Evolutionary conservation across 345 rosid genomes (phyloP).

Genomic region (Noccaea caerulescens): DNA sequence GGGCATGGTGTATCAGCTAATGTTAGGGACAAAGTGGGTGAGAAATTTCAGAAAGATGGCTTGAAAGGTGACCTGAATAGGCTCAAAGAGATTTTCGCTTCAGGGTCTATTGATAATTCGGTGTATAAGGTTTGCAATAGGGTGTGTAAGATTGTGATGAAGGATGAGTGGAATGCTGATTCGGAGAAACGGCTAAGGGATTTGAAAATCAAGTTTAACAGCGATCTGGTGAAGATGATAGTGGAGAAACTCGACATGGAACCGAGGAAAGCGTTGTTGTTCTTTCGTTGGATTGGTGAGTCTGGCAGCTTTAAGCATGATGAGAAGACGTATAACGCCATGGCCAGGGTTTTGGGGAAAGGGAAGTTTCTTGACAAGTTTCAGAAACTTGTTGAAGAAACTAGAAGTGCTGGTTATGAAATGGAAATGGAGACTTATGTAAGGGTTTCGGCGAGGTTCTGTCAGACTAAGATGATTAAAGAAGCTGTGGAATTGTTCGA

Average conservation of each 20-base stretch:
- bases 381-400: conserved; percentile 68
- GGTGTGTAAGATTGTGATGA: conserved; percentile 73
- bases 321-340: conserved; percentile 65
- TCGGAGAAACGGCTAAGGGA: conserved; percentile 57
- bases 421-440: conserved; percentile 69
- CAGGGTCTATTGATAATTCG: conserved; percentile 66
- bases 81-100: conserved; percentile 62
- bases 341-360: conserved; percentile 77
- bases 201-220: conserved; percentile 49
- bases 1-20: conserved; percentile 75
- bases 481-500: conserved; percentile 36
- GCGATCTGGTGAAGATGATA: conserved; percentile 61
- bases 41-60: conserved; percentile 67
- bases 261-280: conserved; percentile 67
- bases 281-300: conserved; percentile 84
- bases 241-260: conserved; percentile 68
- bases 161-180: conserved; percentile 66
- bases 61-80: conserved; percentile 56
- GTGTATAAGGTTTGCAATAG: conserved; percentile 56
- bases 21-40: conserved; percentile 62
- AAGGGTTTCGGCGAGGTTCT: conserved; percentile 49
- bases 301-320: conserved; percentile 58
- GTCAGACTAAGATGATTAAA: conserved; percentile 42
- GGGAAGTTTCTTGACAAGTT: conserved; percentile 82
- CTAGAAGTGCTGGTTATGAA: conserved; percentile 59